Evolutionary conservation across 257 asterid genomes (phyloP).

Genomic region (Ophiorrhiza pumila): DNA sequence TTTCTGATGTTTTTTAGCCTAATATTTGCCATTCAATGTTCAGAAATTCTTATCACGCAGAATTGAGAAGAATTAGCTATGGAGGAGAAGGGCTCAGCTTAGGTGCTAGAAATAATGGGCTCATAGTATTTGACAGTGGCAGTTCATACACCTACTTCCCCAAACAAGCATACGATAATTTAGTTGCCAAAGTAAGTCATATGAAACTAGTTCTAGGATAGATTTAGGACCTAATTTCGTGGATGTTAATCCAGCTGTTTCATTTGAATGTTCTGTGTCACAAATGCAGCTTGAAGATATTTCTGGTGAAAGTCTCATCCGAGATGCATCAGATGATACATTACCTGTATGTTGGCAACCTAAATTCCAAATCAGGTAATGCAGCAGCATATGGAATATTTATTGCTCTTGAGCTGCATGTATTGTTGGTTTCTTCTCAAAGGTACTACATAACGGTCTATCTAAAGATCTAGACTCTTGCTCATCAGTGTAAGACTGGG

Average conservation of each 20-base stretch:
- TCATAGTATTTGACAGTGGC: slow-evolving; percentile 63
- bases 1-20: neutral
- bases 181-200: slow-evolving; percentile 48
- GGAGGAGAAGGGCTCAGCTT: slow-evolving; percentile 47
- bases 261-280: slow-evolving; percentile 9
- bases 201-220: slow-evolving; percentile 5
- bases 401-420: neutral
- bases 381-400: neutral
- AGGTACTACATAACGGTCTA: neutral
- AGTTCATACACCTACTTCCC: slow-evolving; percentile 69
- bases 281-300: slow-evolving; percentile 46
- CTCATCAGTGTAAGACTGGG: neutral
- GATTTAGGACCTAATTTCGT: slow-evolving; percentile 8
- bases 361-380: slow-evolving; percentile 51
- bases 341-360: slow-evolving; percentile 70
- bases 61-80: slow-evolving; percentile 46
- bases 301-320: slow-evolving; percentile 47
- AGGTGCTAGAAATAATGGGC: slow-evolving; percentile 32
- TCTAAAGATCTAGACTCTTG: neutral
- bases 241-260: slow-evolving; percentile 14
- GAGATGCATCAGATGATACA: slow-evolving; percentile 52
- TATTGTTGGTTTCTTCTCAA: neutral
- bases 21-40: slow-evolving; percentile 14
- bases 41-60: slow-evolving; percentile 61
- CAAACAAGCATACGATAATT: slow-evolving; percentile 52